Evolutionary conservation across 371 early-diverging fungal species (phyloP), one percentile per base, ranked within the genome.

Genomic region (Rhizopus stolonifer): DNA sequence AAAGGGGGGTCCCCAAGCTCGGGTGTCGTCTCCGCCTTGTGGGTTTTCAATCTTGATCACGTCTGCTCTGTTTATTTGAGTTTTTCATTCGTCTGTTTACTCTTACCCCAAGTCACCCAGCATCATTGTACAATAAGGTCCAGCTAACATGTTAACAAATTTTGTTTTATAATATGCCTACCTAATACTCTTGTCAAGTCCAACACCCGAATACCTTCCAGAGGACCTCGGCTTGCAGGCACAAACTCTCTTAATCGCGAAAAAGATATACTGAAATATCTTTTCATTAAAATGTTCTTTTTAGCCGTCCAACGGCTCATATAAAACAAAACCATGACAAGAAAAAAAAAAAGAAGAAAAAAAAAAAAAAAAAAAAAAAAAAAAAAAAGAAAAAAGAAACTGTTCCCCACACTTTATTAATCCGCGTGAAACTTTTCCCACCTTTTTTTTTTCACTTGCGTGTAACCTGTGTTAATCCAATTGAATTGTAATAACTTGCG

Each of bases 41-140:
- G 93, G 93, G 29, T 87, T 81, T 65, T 94, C 96, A 24, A 95
- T 69, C 54, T 95, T 95, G 67, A 94, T 86, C 3, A 94, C 84
- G 22, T 93, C 91, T 1, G 96, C 96, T n/a, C 91, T 88, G 47
- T 52, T 5, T 15, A 49, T 13, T 17, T 5, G 23, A 23, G 8
- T 9, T 22, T 5, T 26, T 26, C 18, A 43, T 6, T 48, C 26
- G 21, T 31, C 8, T n/a, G 17, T 6, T 40, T 17, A 22, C 33
- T 22, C 6, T 69, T 78, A 87, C 87, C 93, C 94, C 22, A 92
- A 70, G 56, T 94, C 95, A 9, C 93, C 94, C 17, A 94, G 59
- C 46, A 93, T 76, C 90, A 91, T 91, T 11, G 92, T 85, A 76
- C 93, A 90, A 61, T 84, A 87, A 11, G 90, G 89, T 3, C 88